phyloP scores from a whole-genome alignment of 768 basidiomycete genomes.

The Mycena olivaceomarginata region DNA sequence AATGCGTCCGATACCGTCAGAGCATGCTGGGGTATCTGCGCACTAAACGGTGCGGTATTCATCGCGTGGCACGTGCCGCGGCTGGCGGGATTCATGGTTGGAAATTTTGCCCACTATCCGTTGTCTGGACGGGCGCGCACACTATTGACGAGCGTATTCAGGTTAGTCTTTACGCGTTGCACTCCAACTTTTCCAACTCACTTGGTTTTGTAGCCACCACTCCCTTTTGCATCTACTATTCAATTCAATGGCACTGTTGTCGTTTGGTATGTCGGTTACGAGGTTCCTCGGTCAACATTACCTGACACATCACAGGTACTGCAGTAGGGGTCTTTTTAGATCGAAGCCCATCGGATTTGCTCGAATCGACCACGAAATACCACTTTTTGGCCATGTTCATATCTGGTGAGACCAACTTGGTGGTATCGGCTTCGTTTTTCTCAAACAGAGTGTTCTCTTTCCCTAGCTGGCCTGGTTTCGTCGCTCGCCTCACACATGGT shows the following conservation, averaged over 20 bases:
- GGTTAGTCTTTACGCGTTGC: conserved; percentile 55
- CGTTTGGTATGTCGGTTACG: conserved; percentile 67
- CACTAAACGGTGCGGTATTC: conserved; percentile 70
- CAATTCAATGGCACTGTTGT: conserved; percentile 77
- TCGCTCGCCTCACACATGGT: conserved; percentile 73
- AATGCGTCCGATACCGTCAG: conserved; percentile 67
- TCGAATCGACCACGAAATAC: conserved; percentile 69
- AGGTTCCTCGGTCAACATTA: neutral
- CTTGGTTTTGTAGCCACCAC: conserved; percentile 64
- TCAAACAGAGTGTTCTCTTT: conserved; percentile 12
- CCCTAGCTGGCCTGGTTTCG: conserved; percentile 73
- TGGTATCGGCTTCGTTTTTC: neutral
- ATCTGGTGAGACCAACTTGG: conserved; percentile 56
- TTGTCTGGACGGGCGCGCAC: conserved; percentile 75
- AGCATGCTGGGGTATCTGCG: conserved; percentile 68
- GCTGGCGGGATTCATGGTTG: conserved; percentile 68
- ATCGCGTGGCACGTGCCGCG: conserved; percentile 73
- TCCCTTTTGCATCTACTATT: conserved; percentile 72
- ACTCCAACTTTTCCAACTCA: neutral
- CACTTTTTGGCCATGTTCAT: conserved; percentile 79
- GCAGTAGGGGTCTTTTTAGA: conserved; percentile 50
- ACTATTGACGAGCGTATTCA: conserved; percentile 76
- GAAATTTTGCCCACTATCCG: conserved; percentile 74
- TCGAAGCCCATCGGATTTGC: conserved; percentile 52
- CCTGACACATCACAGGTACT: conserved; percentile 15